phyloP scores from a whole-genome alignment of 73 alveolate species.

The Breviolum minutum region DNA sequence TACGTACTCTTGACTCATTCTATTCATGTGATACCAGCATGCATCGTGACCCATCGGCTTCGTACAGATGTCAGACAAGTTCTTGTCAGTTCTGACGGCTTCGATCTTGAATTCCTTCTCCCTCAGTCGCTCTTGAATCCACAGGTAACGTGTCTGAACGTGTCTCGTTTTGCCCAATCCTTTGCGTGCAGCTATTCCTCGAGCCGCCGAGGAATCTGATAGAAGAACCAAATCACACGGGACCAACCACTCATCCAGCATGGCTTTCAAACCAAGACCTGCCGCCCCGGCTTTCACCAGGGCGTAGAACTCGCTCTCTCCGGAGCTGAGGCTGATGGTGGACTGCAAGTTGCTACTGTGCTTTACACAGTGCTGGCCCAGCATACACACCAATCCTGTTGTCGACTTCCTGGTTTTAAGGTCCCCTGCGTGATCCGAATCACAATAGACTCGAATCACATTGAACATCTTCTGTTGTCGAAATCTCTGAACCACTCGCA shows the following conservation, averaged over 20 bases:
- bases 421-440: constrained; percentile 18
- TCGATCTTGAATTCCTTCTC: background rate
- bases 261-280: background rate
- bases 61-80: background rate
- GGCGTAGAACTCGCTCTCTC: background rate
- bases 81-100: background rate
- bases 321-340: background rate
- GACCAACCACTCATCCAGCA: background rate
- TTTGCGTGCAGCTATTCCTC: background rate
- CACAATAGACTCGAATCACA: background rate
- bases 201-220: background rate
- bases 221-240: background rate
- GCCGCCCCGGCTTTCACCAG: background rate
- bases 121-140: background rate
- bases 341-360: background rate
- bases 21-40: background rate
- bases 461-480: background rate
- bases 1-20: background rate
- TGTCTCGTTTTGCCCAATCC: background rate
- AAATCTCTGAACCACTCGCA: background rate
- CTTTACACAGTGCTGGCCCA: background rate
- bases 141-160: background rate
- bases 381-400: background rate
- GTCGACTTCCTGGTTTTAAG: background rate
- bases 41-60: background rate